Evolutionary conservation across 2,329 filamentous ascomycete species (phyloP), one percentile per base, ranked within the genome.

Genomic region (Coniochaeta hoffmannii): DNA sequence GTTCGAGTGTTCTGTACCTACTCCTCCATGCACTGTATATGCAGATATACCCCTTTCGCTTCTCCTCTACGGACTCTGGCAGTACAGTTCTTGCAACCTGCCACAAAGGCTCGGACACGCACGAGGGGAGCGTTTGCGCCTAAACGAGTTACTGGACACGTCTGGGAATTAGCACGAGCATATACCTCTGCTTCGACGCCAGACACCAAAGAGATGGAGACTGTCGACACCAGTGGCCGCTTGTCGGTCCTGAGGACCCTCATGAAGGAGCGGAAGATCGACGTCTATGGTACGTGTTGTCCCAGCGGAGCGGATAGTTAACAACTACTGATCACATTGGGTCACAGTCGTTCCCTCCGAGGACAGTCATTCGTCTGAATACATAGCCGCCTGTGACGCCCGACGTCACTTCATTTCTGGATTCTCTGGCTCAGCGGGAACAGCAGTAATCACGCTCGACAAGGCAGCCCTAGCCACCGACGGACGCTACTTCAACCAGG

Each of bases 401-500:
- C 86, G 94, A 62, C 86, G 94, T 77, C 90, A 87, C 68, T 97
- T 87, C 67, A 96, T 99, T 63, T 92, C 86, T 58, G 93, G 94
- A 26, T 99, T 99, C 72, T 90, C 90, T 57, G 94, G 94, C 55
- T 99, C 94, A 10, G 93, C 94, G 44, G 94, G 94, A 57, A 96
- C 90, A 60, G 94, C 92, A 36, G 87, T 99, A 53, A 80, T 99
- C 56, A 94, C 92, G 2, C 81, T 83, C 52, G 86, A 90, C 53
- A 92, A 92, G 71, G 94, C 94, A 15, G 90, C 90, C 14, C 76
- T 99, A 56, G 90, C 94, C 12, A 99, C 94, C 30, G 94, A 99
- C 69, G 94, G 94, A 30, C 87, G 94, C 61, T 99, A 99, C 73
- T 99, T 97, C 79, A 97, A 96, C 74, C 94, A 99, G 72, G 94